A percentile compares a stretch with the other conserved stretches of the same genome.
These are phyloP conservation scores for Candida piceae DNA, from an alignment of 805 yeast genomes.

Conservation along the genomic window DNA sequence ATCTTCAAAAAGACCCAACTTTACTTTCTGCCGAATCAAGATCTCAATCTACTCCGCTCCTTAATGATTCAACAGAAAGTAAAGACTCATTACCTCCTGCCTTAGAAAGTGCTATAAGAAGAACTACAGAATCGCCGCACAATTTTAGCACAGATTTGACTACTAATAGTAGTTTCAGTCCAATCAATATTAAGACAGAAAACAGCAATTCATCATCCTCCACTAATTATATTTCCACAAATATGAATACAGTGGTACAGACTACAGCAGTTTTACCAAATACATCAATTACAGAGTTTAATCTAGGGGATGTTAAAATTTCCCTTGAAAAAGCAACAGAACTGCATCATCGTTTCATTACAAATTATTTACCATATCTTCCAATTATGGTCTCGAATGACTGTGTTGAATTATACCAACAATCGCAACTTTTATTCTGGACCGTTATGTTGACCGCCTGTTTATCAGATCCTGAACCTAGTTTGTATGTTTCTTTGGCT, in stretches of 20 bases:
- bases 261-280: conserved; percentile 16
- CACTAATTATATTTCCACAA: conserved; percentile 9
- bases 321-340: conserved; percentile 63
- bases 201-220: background rate
- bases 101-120: conserved; percentile 37
- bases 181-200: background rate
- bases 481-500: conserved; percentile 68
- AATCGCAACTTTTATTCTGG: conserved; percentile 86
- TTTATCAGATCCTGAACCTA: conserved; percentile 81
- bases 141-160: conserved; percentile 9
- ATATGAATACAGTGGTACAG: background rate
- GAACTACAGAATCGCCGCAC: conserved; percentile 27
- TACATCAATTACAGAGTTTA: conserved; percentile 52
- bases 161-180: background rate
- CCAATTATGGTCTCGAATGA: conserved; percentile 71
- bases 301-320: conserved; percentile 69
- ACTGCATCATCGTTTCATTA: conserved; percentile 65
- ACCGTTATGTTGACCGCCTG: conserved; percentile 84
- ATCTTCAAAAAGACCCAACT: conserved; percentile 40
- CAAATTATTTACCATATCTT: conserved; percentile 64
- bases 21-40: conserved; percentile 31
- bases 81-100: conserved; percentile 39
- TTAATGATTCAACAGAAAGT: conserved; percentile 40
- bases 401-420: conserved; percentile 74
- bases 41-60: conserved; percentile 27